Evolutionary conservation across 2,329 filamentous ascomycete species (phyloP).

Genomic region (Fusarium nanum): DNA sequence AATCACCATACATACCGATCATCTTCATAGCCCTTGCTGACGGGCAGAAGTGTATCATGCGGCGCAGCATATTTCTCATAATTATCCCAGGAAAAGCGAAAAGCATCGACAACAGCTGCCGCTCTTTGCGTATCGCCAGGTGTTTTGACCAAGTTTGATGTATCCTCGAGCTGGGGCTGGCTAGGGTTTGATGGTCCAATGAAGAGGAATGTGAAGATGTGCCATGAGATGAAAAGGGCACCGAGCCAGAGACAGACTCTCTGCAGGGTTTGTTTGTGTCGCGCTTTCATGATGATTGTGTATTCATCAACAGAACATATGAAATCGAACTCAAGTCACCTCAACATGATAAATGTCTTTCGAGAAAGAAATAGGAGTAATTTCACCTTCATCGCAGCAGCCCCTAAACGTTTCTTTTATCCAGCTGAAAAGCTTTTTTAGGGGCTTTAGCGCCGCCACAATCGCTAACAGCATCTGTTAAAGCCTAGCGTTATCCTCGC

Average conservation of each 20-base stretch:
- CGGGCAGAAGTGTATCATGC: conserved; percentile 32
- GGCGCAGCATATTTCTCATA: conserved; percentile 35
- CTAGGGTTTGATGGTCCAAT: neutral
- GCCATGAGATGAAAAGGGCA: conserved; percentile 6
- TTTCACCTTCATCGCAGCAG: too few species aligned
- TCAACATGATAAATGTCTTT: neutral
- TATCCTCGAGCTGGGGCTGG: neutral
- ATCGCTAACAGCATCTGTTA: neutral
- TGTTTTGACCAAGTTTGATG: neutral
- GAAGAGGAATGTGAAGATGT: neutral
- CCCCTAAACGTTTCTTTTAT: neutral
- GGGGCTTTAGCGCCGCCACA: neutral
- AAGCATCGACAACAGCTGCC: conserved; percentile 17
- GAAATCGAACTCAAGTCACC: rapidly evolving
- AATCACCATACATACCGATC: conserved; percentile 14
- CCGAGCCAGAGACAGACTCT: conserved; percentile 18
- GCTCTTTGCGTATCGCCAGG: conserved; percentile 15
- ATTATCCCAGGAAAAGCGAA: conserved; percentile 38
- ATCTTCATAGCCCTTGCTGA: conserved; percentile 22
- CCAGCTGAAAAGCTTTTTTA: neutral
- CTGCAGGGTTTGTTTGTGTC: neutral
- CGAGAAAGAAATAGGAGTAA: neutral
- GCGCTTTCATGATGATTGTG: neutral
- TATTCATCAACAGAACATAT: rapidly evolving
- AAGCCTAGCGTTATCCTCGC: neutral